A percentile compares a stretch with the other conserved stretches of the same genome.
Conservation (phyloP, 257 asterid genomes). For the Nicotiana attenuata region DNA sequence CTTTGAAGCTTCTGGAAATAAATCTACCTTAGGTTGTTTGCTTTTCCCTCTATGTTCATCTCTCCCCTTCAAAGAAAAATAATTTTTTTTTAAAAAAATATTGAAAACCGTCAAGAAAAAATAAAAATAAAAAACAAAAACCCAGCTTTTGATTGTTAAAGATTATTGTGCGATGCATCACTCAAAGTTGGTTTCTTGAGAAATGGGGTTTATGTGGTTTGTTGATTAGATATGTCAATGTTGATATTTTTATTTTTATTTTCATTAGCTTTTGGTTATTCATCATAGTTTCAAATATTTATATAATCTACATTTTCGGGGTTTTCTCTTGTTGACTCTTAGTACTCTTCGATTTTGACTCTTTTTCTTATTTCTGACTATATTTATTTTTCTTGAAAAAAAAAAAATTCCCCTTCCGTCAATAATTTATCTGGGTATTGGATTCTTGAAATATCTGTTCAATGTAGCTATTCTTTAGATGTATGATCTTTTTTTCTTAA, state of each 20-base stretch:
- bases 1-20: slow-evolving; percentile 27
- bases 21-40: slow-evolving; percentile 41
- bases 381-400: background rate
- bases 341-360: slow-evolving; percentile 16
- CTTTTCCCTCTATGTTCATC: slow-evolving; percentile 9
- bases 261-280: background rate
- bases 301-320: background rate
- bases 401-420: background rate
- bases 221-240: background rate
- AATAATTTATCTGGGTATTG: background rate
- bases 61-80: background rate
- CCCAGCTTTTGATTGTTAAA: background rate
- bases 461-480: slow-evolving; percentile 19
- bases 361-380: slow-evolving; percentile 7
- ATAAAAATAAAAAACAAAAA: background rate
- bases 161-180: background rate
- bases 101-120: background rate
- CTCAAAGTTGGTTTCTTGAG: background rate
- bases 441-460: background rate
- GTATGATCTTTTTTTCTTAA: slow-evolving; percentile 11
- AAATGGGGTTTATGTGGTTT: slow-evolving; percentile 9
- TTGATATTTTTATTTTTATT: background rate
- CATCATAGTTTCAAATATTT: background rate
- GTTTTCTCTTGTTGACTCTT: slow-evolving; percentile 17
- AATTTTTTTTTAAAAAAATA: background rate